Percentiles rank a stretch among this genome's conserved stretches.
Evolutionary conservation across 1,284 basidiomycete genomes (phyloP).

Genomic region (Fomitopsis schrenkii): DNA sequence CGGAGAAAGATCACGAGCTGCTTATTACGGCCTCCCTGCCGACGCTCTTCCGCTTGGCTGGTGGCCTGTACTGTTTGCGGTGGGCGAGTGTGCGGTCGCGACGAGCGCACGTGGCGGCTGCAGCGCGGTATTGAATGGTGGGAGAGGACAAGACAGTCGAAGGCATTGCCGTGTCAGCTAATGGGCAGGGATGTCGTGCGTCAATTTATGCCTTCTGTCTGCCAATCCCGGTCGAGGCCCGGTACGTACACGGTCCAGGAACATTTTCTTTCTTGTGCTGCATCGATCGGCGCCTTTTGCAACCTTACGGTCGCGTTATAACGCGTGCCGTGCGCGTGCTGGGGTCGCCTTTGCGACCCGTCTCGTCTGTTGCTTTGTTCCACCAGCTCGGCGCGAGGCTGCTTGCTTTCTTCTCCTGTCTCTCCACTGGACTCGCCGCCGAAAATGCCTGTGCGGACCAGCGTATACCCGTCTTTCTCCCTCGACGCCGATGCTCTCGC

Average conservation of each 20-base stretch:
- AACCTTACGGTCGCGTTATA: conserved; percentile 1
- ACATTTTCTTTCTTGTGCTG: not conserved
- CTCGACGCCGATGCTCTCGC: not conserved
- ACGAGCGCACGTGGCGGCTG: not conserved
- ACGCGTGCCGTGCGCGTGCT: not conserved
- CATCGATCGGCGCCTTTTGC: not conserved
- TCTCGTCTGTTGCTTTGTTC: not conserved
- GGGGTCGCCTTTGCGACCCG: not conserved
- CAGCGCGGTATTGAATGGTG: not conserved
- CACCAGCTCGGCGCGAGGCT: not conserved
- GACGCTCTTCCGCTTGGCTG: not conserved
- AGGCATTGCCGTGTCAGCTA: not conserved
- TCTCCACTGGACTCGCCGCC: not conserved
- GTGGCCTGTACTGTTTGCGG: not conserved
- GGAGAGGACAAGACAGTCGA: not conserved
- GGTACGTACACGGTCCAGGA: not conserved
- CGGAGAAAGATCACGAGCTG: not conserved
- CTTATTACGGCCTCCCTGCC: no score
- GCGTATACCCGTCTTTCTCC: conserved; percentile 6
- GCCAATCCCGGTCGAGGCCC: not conserved
- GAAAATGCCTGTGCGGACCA: conserved; percentile 1
- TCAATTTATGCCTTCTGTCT: not conserved
- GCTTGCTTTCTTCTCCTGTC: not conserved
- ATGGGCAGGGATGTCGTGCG: not conserved
- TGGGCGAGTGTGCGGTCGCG: not conserved